Evolutionary conservation across 371 early-diverging fungal genomes (phyloP).

Genomic region (Basidiobolus meristosporus): DNA sequence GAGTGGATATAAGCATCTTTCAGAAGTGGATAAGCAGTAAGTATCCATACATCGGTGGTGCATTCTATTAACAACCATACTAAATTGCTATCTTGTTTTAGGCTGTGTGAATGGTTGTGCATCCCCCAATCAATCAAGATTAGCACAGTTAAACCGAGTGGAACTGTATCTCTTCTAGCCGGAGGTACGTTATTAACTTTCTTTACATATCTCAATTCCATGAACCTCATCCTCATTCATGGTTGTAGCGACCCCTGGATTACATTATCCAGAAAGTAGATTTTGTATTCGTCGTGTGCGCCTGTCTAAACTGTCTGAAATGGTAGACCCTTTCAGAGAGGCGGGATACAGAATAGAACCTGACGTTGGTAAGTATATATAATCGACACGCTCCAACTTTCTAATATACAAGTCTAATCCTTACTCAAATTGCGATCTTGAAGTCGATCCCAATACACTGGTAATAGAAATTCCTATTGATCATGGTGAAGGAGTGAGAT

Average conservation of each 20-base stretch:
- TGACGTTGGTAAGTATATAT: slow-evolving; percentile 3
- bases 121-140: slow-evolving; percentile 14
- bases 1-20: slow-evolving; percentile 8
- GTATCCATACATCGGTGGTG: neutral
- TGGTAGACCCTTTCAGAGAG: slow-evolving; percentile 6
- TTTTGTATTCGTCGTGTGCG: slow-evolving; percentile 17
- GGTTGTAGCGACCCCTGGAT: slow-evolving; percentile 13
- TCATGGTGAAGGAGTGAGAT: slow-evolving; percentile 11
- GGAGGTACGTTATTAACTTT: slow-evolving; percentile 4
- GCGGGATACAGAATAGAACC: slow-evolving; percentile 9
- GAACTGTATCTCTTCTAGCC: slow-evolving; percentile 13
- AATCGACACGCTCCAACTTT: no score
- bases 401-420: no score
- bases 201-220: no score
- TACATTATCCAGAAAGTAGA: slow-evolving; percentile 17
- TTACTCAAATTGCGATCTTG: no score
- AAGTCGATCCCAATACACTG: slow-evolving; percentile 8
- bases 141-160: slow-evolving; percentile 14
- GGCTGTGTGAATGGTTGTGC: slow-evolving; percentile 10
- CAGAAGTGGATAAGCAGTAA: slow-evolving; percentile 6
- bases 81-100: no score
- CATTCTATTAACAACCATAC: no score
- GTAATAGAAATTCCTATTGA: slow-evolving; percentile 16
- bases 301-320: slow-evolving; percentile 6
- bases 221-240: neutral